Evolutionary conservation across 371 early-diverging fungal species (phyloP).

Genomic region (Rhizopus delemar): DNA sequence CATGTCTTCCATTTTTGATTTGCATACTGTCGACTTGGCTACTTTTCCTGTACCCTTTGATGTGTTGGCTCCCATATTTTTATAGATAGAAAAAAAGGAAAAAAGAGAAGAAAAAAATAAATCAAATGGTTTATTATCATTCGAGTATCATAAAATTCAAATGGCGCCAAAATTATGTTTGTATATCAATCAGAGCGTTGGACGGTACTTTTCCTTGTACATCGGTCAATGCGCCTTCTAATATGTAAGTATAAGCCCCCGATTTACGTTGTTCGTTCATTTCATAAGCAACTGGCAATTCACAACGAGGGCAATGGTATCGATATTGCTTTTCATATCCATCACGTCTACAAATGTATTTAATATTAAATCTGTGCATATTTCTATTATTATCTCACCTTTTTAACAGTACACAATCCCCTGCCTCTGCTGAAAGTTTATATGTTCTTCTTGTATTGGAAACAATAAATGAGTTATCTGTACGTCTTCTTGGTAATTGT

Average conservation of each 20-base stretch:
- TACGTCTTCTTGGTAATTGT: conserved; percentile 60
- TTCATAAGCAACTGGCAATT: conserved; percentile 62
- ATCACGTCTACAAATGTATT: conserved; percentile 33
- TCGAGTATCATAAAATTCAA: conserved; percentile 1
- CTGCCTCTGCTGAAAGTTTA: conserved; percentile 57
- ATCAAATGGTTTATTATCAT: conserved; percentile 2
- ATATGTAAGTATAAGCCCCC: conserved; percentile 62
- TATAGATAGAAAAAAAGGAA: conserved; percentile 2
- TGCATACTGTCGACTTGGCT: conserved; percentile 5
- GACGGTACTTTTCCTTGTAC: conserved; percentile 57
- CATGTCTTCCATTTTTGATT: conserved; percentile 54
- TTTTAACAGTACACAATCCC: conserved; percentile 48
- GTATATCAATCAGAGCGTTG: conserved; percentile 36
- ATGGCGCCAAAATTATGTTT: neutral
- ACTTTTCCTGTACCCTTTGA: conserved; percentile 18
- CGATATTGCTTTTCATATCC: conserved; percentile 66
- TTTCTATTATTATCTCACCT: conserved; percentile 32
- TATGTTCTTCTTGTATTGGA: conserved; percentile 64
- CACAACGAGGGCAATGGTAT: conserved; percentile 64
- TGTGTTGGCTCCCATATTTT: conserved; percentile 27
- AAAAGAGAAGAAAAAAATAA: conserved; percentile 1
- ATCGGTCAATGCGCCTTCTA: conserved; percentile 63
- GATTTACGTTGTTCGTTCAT: conserved; percentile 55
- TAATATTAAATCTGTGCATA: neutral
- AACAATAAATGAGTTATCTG: conserved; percentile 67